Evolutionary conservation across 441 rosid genomes (phyloP), one percentile per base, ranked within the genome.

Genomic region (Pelargonium fulgidum): DNA sequence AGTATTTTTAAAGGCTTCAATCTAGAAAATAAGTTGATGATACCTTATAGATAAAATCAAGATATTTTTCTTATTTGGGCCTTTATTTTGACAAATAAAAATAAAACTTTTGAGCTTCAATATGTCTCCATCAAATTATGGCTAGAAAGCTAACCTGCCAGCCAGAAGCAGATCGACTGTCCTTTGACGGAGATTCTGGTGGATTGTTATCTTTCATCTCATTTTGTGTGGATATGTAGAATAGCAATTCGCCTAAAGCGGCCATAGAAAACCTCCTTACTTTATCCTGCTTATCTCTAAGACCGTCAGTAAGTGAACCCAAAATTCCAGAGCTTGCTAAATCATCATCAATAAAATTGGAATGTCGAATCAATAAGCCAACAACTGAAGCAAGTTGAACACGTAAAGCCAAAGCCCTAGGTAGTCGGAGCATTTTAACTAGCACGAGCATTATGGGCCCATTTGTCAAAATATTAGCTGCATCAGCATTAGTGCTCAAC

Each of bases 211-310:
- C 96, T 77, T 75, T 86, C 62, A 19, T 76, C 29, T 94, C 97
- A 73, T 80, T 90, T 81, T 88, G 99, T 10, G 97, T 90, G 77
- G 99, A 91, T 72, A 94, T 85, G 76, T 94, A 94, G 83, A 91
- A 94, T 66, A 94, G 79, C 83, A 94, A 73, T 80, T 94, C 99
- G 59, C 99, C 99, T 77, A 94, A 79, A 81, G 99, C 97, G 48
- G 96, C 99, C 99, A 94, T 90, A 14, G 88, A 89, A 75, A 91
- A 91, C 77, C 97, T 83, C 80, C 99, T 87, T 66, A 91, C 92
- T 77, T 91, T 93, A 75, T 94, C 97, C 78, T 91, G 96, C 81
- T 82, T 86, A 83, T 90, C 96, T 71, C 96, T 85, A n/a, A 94
- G 93, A 79, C 96, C 95, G 79, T 85, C 91, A 26, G 93, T 85